These are phyloP conservation scores for Candida yuanshanica DNA, from an alignment of 805 yeast species.

Conservation along the genomic window DNA sequence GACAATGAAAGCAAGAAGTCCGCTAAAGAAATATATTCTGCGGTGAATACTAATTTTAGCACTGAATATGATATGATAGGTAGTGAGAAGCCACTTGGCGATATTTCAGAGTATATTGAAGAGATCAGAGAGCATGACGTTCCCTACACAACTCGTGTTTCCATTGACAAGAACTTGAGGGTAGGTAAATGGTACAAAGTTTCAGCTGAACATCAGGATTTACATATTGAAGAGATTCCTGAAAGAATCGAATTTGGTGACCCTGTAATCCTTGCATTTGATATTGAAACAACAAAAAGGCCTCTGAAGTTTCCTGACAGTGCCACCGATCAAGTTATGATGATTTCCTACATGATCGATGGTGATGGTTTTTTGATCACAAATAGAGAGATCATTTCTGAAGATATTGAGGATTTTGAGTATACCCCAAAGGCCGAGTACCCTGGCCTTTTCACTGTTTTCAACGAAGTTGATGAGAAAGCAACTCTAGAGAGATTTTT, in stretches of 20 bases:
- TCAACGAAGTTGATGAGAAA: conserved; percentile 84
- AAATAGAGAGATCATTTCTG: conserved; percentile 87
- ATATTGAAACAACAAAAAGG: conserved; percentile 95
- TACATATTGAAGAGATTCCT: conserved; percentile 50
- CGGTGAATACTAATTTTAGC: conserved; percentile 34
- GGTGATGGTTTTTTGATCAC: conserved; percentile 95
- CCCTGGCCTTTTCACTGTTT: conserved; percentile 83
- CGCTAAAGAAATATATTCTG: conserved; percentile 62
- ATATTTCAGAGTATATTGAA: conserved; percentile 60
- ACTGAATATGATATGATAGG: conserved; percentile 15
- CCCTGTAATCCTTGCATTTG: conserved; percentile 94
- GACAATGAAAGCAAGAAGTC: conserved; percentile 59
- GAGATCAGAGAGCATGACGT: conserved; percentile 94
- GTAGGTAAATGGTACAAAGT: conserved; percentile 97
- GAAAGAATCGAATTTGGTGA: conserved; percentile 92
- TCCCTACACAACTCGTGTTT: conserved; percentile 92
- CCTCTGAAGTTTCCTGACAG: conserved; percentile 96
- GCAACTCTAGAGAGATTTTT: conserved; percentile 71
- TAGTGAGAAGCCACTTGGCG: conserved; percentile 27
- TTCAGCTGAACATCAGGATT: conserved; percentile 51
- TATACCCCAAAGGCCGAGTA: conserved; percentile 97
- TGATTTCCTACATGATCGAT: conserved; percentile 99
- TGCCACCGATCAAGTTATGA: conserved; percentile 87
- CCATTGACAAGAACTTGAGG: conserved; percentile 82
- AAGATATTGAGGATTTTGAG: conserved; percentile 95